Base-by-base conservation (phyloP, 1,139 yeast genomes). In the Magnusiomyces clavatus region DNA sequence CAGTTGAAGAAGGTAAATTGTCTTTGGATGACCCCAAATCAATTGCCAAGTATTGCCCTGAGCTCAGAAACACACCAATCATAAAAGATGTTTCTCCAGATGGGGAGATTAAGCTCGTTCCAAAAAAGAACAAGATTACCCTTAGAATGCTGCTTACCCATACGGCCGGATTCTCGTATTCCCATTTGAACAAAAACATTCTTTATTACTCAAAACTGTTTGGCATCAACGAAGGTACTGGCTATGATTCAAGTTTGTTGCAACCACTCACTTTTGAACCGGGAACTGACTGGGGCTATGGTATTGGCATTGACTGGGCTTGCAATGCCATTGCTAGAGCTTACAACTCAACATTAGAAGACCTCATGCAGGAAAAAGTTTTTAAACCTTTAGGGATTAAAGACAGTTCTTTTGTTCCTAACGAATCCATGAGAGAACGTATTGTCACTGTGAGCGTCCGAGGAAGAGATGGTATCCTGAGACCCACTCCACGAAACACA, bases 231-330 rank as follows among this genome's bases (percentile, higher is more conserved):
- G 51, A 51, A 35, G 46, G 54, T 13, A 19, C 49, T 3, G 57
- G 55, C 8, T 38, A 47, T 11, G 41, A 39, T 2, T 52, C 67
- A 52, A 59, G 60, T 46, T 44, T 29, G 42, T 47, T 37, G 51
- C 64, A 64, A 51, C 82, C 82, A 0, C 67, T 79, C 50, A 54
- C 73, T 2, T 71, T 69, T 52, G 82, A 80, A 57, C 84, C 84
- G 1, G 83, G 83, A 1, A 62, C 77, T 0, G 57, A 64, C 6
- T 80, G 78, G 75, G 60, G 63, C 49, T 80, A 80, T 61, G 83
- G 84, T 13, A 69, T 71, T 49, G 70, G 73, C 49, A 65, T 71
- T 37, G 84, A 80, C 57, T 77, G 82, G 80, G 73, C 77, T 2
- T 82, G 83, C 1, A 64, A 70, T 35, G 68, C 77, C 0, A 63